Percentiles rank a stretch among this genome's conserved stretches.
These are phyloP conservation scores for Triadica sebifera DNA, from an alignment of 345 rosid species.

Conservation along the genomic window DNA sequence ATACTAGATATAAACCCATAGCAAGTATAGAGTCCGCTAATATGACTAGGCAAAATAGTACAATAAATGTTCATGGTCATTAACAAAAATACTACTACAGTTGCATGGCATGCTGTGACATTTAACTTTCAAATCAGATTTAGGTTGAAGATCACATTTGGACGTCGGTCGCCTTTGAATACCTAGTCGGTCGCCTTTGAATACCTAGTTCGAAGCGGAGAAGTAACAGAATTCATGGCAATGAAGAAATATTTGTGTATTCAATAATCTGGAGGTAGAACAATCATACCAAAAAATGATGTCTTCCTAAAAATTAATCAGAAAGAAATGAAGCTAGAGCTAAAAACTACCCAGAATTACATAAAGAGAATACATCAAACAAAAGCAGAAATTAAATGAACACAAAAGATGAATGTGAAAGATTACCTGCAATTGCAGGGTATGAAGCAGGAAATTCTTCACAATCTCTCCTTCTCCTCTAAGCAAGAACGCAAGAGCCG, in stretches of 20 bases:
- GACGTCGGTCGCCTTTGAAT: neutral
- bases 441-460: conserved; percentile 90
- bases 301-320: neutral
- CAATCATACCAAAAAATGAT: neutral
- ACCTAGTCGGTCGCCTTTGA: neutral
- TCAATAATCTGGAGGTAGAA: neutral
- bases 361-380: neutral
- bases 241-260: neutral
- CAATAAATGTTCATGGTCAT: neutral
- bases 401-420: neutral
- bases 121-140: neutral
- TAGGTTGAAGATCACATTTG: neutral
- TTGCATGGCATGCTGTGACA: neutral
- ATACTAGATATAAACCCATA: neutral
- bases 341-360: neutral
- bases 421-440: conserved; percentile 84
- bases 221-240: neutral
- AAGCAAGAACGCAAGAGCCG: conserved; percentile 89
- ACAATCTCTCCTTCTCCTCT: conserved; percentile 92
- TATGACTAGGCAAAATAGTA: neutral
- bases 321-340: neutral
- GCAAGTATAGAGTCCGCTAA: too few relatives aligned
- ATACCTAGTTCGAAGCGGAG: too few relatives aligned
- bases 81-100: neutral
- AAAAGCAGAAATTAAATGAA: neutral